Base-by-base conservation (phyloP, 2,329 filamentous ascomycete genomes). In the Penicillium paneum region DNA sequence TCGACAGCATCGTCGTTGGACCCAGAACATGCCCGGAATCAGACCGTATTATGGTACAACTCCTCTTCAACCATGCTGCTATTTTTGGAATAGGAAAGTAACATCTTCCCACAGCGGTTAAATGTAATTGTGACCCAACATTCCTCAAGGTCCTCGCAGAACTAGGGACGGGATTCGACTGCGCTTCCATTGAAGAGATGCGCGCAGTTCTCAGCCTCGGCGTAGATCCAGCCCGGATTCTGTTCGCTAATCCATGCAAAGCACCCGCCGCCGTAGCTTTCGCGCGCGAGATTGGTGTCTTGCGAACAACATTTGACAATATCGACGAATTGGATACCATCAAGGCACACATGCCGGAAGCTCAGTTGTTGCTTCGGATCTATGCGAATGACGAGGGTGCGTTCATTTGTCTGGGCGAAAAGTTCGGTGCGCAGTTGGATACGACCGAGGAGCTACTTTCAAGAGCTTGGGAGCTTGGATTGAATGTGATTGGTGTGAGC, bases 211-310 rank as follows among this genome's bases (percentile, higher is more conserved):
- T 65, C 6, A 49, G 49, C 13, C 50, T 64, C 21, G 62, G 62
- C 7, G 55, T 69, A 4, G 59, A 67, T 35, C 64, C 64, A 10
- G 42, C 42, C 8, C 58, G 62, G 12, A 67, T 69, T 29, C 47
- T 69, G 12, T 69, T 66, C 44, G 66, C 67, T 7, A 63, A 67
- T 29, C 67, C 67, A 19, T 66, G 65, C 53, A 69, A 69, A 28
- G 38, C 64, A 2, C 53, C 57, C 7, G 56, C 63, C 1, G 53
- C 58, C 2, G 32, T 68, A 7, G 42, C 44, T 2, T 60, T 64
- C 17, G 66, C 67, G 2, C 41, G 52, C 6, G 29, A 60, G 8
- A 38, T 31, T 1, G 61, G 64, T 3, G 56, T 69, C 3, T 13
- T 48, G 2, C 45, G 51, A 11, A 68, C 65, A 0, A 67, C 64